Base-by-base conservation (phyloP, 495 filamentous ascomycete species). In the Chaetomidium leptoderma region DNA sequence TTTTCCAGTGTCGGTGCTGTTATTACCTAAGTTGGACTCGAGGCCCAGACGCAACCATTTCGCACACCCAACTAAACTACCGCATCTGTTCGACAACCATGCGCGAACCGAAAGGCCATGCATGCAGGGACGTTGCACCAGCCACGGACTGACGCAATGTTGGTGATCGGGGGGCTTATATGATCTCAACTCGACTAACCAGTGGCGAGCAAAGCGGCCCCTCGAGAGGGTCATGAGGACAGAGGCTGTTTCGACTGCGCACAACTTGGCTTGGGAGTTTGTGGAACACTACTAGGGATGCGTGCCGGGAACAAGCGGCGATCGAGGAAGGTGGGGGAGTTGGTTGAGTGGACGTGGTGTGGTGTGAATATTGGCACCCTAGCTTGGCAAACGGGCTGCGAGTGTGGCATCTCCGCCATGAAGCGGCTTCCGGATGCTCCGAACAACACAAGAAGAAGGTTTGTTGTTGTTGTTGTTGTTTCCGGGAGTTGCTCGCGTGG, bases 301-400 rank as follows among this genome's bases (percentile, higher is more conserved):
- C 52, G 35, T 27, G 39, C 40, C 52, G 52, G 52, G 52, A 55
- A n/a, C 19, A 54, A 35, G 52, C 52, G 42, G 52, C 26, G 11
- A 23, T n/a, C 7, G 17, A 17, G 21, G 40, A 45, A 6, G 23
- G 24, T 29, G 26, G 32, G 10, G 35, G 19, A 10, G 5, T n/a
- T n/a, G n/a, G n/a, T 16, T 55, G 40, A 36, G 40, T 35, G 51
- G 42, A 13, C 19, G 29, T 36, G 40, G 33, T 40, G 52, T 36
- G 52, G 52, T 55, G 40, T 45, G 40, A 55, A 45, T 29, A 45
- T 45, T 21, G 17, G 2, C 16, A 19, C 24, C 10, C 8, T 0
- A 30, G 26, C 5, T 14, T 36, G 9, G 14, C 30, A 30, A 6
- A 29, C n/a, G n/a, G 17, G 3, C 3, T 30, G 51, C 14, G 14